A percentile compares a stretch with the other conserved stretches of the same genome.
These are phyloP conservation scores for Monilinia fructicola DNA, from an alignment of 2,329 filamentous ascomycete genomes.

Conservation along the genomic window DNA sequence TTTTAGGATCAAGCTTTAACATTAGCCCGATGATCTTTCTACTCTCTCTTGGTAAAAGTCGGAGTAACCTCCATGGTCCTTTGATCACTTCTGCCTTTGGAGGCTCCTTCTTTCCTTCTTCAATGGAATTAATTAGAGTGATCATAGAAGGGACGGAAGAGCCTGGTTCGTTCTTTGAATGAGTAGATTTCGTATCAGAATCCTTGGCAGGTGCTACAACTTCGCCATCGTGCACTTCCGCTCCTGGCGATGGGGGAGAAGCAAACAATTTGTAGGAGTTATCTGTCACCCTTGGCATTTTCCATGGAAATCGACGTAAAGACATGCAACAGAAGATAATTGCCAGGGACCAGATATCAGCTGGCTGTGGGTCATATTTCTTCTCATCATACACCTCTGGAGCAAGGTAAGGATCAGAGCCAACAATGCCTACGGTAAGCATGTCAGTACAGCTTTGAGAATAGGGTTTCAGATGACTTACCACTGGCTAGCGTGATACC, in stretches of 20 bases:
- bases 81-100: constrained; percentile 74
- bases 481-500: constrained; percentile 79
- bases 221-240: constrained; percentile 37
- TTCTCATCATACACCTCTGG: constrained; percentile 94
- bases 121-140: constrained; percentile 4
- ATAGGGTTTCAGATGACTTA: constrained; percentile 47
- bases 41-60: constrained; percentile 84
- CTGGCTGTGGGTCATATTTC: constrained; percentile 89
- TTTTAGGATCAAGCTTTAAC: constrained; percentile 83
- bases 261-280: constrained; percentile 95
- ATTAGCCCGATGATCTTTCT: constrained; percentile 87
- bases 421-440: constrained; percentile 61
- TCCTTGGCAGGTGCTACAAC: constrained; percentile 23
- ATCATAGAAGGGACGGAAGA: constrained; percentile 1
- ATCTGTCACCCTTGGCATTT: constrained; percentile 85
- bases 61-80: constrained; percentile 86
- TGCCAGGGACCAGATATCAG: constrained; percentile 96
- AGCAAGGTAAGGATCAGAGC: constrained; percentile 91
- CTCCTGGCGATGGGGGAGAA: constrained; percentile 74
- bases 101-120: constrained; percentile 27
- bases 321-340: constrained; percentile 99
- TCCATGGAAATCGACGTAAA: constrained; percentile 92
- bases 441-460: constrained; percentile 20
- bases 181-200: constrained; percentile 8
- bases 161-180: neutral